Evolutionary conservation across 805 yeast species (phyloP), one percentile per base, ranked within the genome.

Genomic region (Teunomyces panamensis): DNA sequence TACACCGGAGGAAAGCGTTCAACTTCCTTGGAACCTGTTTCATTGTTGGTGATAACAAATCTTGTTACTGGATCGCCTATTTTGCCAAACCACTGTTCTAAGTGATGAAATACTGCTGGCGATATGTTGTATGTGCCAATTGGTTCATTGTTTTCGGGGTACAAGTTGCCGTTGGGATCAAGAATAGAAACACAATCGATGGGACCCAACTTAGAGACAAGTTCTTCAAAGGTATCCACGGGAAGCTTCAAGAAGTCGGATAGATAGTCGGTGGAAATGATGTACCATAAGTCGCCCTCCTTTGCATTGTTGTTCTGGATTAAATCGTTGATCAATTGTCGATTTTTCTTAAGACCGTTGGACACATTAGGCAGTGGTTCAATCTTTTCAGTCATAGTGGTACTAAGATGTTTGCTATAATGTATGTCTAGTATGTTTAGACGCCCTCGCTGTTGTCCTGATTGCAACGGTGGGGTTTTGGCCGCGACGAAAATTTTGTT

Each of bases 81-180:
- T 17, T 78, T 44, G 0, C 86, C 87, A 60, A 82, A 84, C 83
- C 85, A 79, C 29, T 70, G 67, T 1, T 59, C 62, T 8, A 85
- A 60, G 49, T 68, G 57, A 2, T 68, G 56, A 53, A 79, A 84
- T 2, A 77, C 69, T 4, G 66, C 62, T 5, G 75, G 75, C 0
- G 79, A 65, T 0, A 84, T 63, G 34, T 54, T 56, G 37, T 52
- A 48, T 10, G 60, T 51, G n/a, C 55, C 53, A 26, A 50, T 56
- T 1, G 63, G 54, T 36, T 57, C 63, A 11, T 45, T 30, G 9
- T 42, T 44, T 26, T 54, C 63, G 11, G 54, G 56, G 30, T 71
- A 67, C 49, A 81, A 70, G 30, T 73, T 63, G 1, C 81, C 81
- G 39, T 65, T 63, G 11, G 64, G 67, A 49, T 74, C 78, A n/a